A percentile compares a stretch with the other conserved stretches of the same genome.
Evolutionary conservation across 1,139 yeast species (phyloP).

Genomic region (Hansenula sp.): DNA sequence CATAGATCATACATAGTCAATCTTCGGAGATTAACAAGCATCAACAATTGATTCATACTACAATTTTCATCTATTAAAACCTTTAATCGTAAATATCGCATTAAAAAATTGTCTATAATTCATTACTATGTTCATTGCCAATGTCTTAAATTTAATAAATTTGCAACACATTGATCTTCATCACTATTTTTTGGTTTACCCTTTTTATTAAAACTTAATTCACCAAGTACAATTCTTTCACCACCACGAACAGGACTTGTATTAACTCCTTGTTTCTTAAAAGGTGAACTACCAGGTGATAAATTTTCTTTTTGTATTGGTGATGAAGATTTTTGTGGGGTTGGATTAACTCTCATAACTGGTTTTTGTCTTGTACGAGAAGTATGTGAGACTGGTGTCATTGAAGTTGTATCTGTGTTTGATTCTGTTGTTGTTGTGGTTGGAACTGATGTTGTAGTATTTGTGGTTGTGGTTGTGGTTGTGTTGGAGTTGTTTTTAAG

Average conservation of each 20-base stretch:
- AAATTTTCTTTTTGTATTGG: constrained; percentile 3
- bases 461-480: neutral
- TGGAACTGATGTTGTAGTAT: neutral
- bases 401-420: neutral
- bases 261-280: neutral
- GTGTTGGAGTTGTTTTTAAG: constrained; percentile 1
- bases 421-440: neutral
- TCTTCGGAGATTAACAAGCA: too few species aligned
- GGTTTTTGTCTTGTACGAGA: constrained; percentile 18
- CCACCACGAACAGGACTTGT: neutral
- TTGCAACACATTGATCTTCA: constrained; percentile 5
- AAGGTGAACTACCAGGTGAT: constrained; percentile 7
- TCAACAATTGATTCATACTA: too few species aligned
- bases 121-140: constrained; percentile 4
- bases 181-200: constrained; percentile 2
- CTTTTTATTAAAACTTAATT: constrained; percentile 1
- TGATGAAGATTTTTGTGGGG: constrained; percentile 14
- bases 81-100: neutral
- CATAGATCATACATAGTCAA: too few species aligned
- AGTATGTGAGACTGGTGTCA: constrained; percentile 8
- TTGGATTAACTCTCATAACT: constrained; percentile 20
- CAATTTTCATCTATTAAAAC: too few species aligned
- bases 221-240: constrained; percentile 6
- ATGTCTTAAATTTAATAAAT: constrained; percentile 7
- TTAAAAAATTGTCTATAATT: too few species aligned